Evolutionary conservation across 2,329 filamentous ascomycete species (phyloP), one percentile per base, ranked within the genome.

Genomic region (Diaporthe sp.): DNA sequence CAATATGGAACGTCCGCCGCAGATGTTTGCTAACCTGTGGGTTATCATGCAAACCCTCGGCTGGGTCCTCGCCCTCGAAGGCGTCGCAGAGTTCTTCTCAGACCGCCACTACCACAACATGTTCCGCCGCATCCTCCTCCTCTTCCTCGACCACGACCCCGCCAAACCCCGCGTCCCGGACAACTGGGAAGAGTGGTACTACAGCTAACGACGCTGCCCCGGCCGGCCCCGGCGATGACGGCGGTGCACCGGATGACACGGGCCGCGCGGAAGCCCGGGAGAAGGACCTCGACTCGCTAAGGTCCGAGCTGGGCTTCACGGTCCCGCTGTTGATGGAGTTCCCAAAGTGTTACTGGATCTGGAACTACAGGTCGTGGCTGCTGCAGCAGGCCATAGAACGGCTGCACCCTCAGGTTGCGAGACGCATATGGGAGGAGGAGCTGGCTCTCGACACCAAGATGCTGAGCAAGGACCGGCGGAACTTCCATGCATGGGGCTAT

Each of bases 261-360:
- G 56, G 42, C 32, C 72, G 68, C 30, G 68, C 75, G 69, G 70
- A 76, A 30, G 75, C 73, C 17, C 73, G 78, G 30, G 65, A 79
- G 8, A 78, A 81, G 30, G 79, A 86, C 68, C 75, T 86, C 55
- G 85, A 91, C 3, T 81, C 93, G 42, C 88, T 98, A 75, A 89
- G 90, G 61, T 86, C 89, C 72, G 97, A 99, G 81, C 87, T 99
- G 44, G 85, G 86, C 63, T 98, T 98, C 80, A 92, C 96, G 44
- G 90, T 98, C 53, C 94, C 94, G 0, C 88, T 99, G 27, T 89
- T 99, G 66, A 89, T 94, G 77, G 91, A 95, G 77, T 96, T 92
- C 77, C 97, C 97, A 9, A 99, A 99, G 83, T 98, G 97, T 87
- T 99, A 99, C 86, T 98, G 97, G 96, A 96, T 99, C 80, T 99